These are phyloP conservation scores for Suhomyces yuchorum DNA, from an alignment of 1,139 yeast species.

Conservation along the genomic window DNA sequence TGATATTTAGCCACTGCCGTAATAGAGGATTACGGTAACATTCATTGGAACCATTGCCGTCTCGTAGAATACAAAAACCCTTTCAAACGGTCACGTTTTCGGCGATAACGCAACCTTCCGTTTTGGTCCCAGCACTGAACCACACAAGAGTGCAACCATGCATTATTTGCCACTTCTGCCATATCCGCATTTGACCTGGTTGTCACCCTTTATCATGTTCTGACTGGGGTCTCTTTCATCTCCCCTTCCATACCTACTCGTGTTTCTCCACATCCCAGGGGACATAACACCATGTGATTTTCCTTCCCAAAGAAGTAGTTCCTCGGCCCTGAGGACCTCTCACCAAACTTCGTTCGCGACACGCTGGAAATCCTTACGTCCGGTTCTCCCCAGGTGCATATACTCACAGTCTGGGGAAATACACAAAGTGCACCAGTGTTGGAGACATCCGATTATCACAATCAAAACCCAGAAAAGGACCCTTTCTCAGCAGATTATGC, in stretches of 20 bases:
- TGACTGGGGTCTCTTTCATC: background rate
- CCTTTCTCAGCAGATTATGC: conserved; percentile 1
- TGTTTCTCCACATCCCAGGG: background rate
- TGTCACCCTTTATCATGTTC: background rate
- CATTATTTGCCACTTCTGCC: too few relatives aligned
- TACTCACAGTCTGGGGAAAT: conserved; percentile 5
- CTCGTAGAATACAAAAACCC: too few relatives aligned
- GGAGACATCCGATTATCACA: background rate
- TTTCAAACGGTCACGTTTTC: too few relatives aligned
- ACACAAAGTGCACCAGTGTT: conserved; percentile 1
- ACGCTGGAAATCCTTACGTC: conserved; percentile 4
- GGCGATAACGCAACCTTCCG: too few relatives aligned
- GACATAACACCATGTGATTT: conserved; percentile 3
- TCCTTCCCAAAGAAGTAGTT: background rate
- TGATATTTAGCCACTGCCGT: too few relatives aligned
- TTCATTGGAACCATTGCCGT: too few relatives aligned
- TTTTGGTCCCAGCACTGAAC: too few relatives aligned
- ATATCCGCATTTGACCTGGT: background rate
- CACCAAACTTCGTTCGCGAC: background rate
- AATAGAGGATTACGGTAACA: too few relatives aligned
- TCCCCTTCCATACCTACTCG: background rate
- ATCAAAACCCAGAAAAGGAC: background rate
- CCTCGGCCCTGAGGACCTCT: conserved; percentile 3
- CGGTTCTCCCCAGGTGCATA: background rate
- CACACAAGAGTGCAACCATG: too few relatives aligned